Evolutionary conservation across 2,329 filamentous ascomycete genomes (phyloP), one percentile per base, ranked within the genome.

Genomic region (Venturia pyrina): DNA sequence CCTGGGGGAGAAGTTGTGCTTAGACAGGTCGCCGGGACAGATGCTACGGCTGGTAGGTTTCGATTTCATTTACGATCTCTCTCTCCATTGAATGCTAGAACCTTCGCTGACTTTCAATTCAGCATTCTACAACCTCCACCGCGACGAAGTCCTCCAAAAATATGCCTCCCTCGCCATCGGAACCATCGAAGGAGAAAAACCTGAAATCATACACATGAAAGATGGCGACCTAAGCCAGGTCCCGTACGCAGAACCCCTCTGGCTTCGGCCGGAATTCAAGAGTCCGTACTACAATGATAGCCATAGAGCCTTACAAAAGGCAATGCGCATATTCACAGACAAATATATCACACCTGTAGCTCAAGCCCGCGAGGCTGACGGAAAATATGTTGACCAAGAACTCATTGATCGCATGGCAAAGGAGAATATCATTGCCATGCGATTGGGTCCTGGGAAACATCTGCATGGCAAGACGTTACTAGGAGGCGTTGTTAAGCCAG

Each of bases 61-160:
- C 15, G 21, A 56, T 13, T 4, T 17, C 11, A 6, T 19, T 2
- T 32, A 56, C 24, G 19, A 79, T 7, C 7, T 48, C 44, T 21
- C 44, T 48, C 19, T 48, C 44, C 44, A 8, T 21, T 21, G 19
- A 21, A 5, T 5, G n/a, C 44, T 21, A 15, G 44, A 32, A 13
- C 4, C 15, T n/a, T 56, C 19, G 21, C 50, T 56, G 21, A 56
- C 21, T 17, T 5, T 34, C 7, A 3, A 34, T 32, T 32, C 50
- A 56, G 89, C 88, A 66, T 96, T 96, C 78, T 96, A 96, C 84
- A 96, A 96, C 80, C 86, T 96, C 64, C 92, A 96, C 79, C 83
- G 91, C 34, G 91, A 96, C 71, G 91, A 96, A 77, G 90, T 96
- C n/a, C 83, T 96, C 13, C 80, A 87, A 68, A 92, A 92, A 75